Evolutionary conservation across 495 filamentous ascomycete species (phyloP).

Genomic region (Ramalina intermedia): DNA sequence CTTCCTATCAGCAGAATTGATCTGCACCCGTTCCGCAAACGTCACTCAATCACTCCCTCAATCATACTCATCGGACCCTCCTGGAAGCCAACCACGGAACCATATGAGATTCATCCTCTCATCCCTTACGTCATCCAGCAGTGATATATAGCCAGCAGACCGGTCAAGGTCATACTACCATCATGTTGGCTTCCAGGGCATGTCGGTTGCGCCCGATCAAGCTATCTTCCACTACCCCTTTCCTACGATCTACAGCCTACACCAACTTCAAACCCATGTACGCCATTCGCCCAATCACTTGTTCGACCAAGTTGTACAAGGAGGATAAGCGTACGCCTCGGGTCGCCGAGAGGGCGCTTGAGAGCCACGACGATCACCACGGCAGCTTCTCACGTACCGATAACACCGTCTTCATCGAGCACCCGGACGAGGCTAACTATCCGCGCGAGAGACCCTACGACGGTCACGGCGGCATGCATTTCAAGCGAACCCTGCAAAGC

Average conservation of each 20-base stretch:
- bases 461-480: constrained; percentile 55
- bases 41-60: too few species aligned
- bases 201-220: neutral
- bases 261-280: constrained; percentile 5
- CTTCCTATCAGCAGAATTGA: too few species aligned
- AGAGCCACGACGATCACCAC: constrained; percentile 19
- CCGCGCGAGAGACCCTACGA: constrained; percentile 52
- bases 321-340: constrained; percentile 13
- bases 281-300: constrained; percentile 13
- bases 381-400: constrained; percentile 62
- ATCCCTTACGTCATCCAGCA: too few species aligned
- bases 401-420: constrained; percentile 56
- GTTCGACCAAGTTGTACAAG: constrained; percentile 16
- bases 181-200: too few species aligned
- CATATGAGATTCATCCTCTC: too few species aligned
- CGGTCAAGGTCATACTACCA: too few species aligned
- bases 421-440: constrained; percentile 55
- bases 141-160: too few species aligned
- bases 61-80: too few species aligned
- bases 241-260: neutral
- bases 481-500: constrained; percentile 53
- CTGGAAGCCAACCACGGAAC: too few species aligned
- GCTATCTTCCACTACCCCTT: neutral
- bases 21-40: too few species aligned
- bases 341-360: constrained; percentile 5